Evolutionary conservation across 2,329 filamentous ascomycete species (phyloP), one percentile per base, ranked within the genome.

Genomic region (Aspergillus uvarum): DNA sequence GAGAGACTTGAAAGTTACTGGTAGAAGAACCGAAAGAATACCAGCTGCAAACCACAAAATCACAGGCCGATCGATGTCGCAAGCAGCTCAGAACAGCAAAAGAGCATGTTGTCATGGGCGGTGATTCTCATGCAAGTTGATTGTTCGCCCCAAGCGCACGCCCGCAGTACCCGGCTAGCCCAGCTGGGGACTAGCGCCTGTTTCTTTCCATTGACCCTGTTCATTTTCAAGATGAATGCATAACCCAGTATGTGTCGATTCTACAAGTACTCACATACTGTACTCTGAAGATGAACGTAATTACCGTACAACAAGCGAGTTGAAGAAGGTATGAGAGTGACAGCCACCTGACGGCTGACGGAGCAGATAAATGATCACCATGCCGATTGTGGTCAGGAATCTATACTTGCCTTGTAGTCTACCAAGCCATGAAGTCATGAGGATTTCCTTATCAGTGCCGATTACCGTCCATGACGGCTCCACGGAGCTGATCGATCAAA

Each of bases 91-190:
- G 47, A 44, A 47, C 47, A 47, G 53, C 26, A 55, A 52, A 51
- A n/a, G 51, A 32, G 48, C 49, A 53, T 61, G 50, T 48, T 58
- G 50, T 48, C 38, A 55, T 55, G 44, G 51, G 44, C 51, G 26
- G 42, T 22, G 50, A 54, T 59, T 59, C 42, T 47, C 51, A 59
- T 49, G 51, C 26, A 59, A 47, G 56, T 54, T 59, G 56, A 59
- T 58, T 58, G 38, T 53, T 52, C 49, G 48, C 55, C 50, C 49
- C 24, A 51, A 32, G 32, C 48, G 56, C 48, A 52, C 51, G 48
- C 26, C 26, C 7, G 26, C 48, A 50, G 49, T 42, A 52, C 29
- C 35, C 24, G 32, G 19, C 53, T 35, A 55, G n/a, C 42, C 53
- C 24, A 2, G 5, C 21, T 55, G 12, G 6, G 19, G 22, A 14